phyloP scores from a whole-genome alignment of 768 basidiomycete genomes.

The Megacollybia marginata region DNA sequence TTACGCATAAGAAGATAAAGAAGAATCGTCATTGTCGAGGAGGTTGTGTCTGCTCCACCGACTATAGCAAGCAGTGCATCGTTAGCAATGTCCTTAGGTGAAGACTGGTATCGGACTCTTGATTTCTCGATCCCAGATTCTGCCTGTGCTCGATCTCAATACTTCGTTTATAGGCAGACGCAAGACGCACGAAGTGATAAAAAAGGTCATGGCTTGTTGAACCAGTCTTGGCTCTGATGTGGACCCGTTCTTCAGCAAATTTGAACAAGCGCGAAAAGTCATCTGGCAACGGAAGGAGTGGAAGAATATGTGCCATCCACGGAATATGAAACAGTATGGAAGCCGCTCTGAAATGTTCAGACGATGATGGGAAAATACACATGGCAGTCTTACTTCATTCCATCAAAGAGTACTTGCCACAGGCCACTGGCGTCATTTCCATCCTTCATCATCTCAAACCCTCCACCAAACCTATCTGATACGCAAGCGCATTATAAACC shows the following conservation, averaged over 20 bases:
- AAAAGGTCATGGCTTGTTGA: conserved; percentile 16
- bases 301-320: conserved; percentile 14
- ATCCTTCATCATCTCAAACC: conserved; percentile 7
- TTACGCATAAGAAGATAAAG: conserved; percentile 21
- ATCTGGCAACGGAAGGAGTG: conserved; percentile 16
- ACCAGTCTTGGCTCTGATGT: conserved; percentile 20
- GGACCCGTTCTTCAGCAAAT: conserved; percentile 16
- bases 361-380: not conserved
- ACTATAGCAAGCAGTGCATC: conserved; percentile 3
- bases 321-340: conserved; percentile 16
- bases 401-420: conserved; percentile 6
- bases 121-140: conserved; percentile 12
- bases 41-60: conserved; percentile 22
- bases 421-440: conserved; percentile 9
- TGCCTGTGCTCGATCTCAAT: conserved; percentile 3
- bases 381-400: conserved; percentile 10
- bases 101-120: not conserved
- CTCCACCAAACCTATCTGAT: conserved; percentile 15
- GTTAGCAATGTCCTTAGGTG: conserved; percentile 5
- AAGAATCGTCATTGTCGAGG: conserved; percentile 16
- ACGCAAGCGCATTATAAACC: not conserved
- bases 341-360: conserved; percentile 3
- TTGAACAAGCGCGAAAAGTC: conserved; percentile 16
- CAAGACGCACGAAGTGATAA: conserved; percentile 4
- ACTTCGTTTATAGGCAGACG: conserved; percentile 11